phyloP scores from a whole-genome alignment of 139 green algal species.

The Tetraselmis striata region DNA sequence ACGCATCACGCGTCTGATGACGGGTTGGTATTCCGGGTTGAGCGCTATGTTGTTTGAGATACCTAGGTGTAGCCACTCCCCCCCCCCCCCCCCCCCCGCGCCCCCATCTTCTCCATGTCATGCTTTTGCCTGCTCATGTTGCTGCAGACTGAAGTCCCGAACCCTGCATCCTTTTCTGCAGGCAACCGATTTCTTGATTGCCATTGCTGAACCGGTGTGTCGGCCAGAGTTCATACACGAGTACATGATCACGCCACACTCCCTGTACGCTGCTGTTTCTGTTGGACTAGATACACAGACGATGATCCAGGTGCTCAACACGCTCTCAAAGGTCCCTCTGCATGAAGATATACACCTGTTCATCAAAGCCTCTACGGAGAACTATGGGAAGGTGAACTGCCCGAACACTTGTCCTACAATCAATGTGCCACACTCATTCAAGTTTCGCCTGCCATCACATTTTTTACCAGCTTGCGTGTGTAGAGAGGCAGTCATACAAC shows the following conservation, averaged over 20 bases:
- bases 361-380: constrained; percentile 78
- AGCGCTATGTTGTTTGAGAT: too few species aligned
- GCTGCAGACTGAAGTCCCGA: too few species aligned
- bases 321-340: constrained; percentile 34
- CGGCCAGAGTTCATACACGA: constrained; percentile 86
- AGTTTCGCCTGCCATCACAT: too few species aligned
- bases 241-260: constrained; percentile 94
- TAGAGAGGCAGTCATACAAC: too few species aligned
- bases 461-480: too few species aligned
- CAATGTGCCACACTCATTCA: too few species aligned
- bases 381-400: constrained; percentile 90
- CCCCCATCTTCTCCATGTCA: too few species aligned
- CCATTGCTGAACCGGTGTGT: constrained; percentile 89
- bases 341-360: constrained; percentile 66
- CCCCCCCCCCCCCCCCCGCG: neutral
- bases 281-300: constrained; percentile 87
- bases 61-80: neutral
- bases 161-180: too few species aligned
- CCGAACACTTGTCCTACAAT: too few species aligned
- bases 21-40: too few species aligned
- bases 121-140: too few species aligned
- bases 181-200: constrained; percentile 97
- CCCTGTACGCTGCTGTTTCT: constrained; percentile 92
- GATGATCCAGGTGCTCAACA: constrained; percentile 84
- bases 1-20: too few species aligned